Conservation (phyloP, 2,329 filamentous ascomycete species). For the Alternaria sp. region DNA sequence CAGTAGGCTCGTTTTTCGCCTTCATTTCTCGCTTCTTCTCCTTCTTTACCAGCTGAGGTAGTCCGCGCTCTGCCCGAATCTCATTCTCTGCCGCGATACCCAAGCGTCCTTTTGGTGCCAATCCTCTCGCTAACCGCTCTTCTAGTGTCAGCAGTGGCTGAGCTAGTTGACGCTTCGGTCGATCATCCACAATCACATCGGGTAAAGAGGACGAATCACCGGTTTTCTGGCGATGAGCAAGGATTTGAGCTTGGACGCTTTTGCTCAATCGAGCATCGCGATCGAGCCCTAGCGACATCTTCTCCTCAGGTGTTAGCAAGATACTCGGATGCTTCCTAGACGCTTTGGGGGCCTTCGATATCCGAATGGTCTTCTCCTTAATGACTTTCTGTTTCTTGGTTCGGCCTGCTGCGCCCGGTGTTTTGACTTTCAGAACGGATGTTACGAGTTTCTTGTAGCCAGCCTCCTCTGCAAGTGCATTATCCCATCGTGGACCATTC, state of each 20-base stretch:
- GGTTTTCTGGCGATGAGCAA: constrained; percentile 36
- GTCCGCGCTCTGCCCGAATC: constrained; percentile 36
- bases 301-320: constrained; percentile 39
- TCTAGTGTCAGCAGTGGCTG: constrained; percentile 40
- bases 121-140: constrained; percentile 37
- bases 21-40: constrained; percentile 28
- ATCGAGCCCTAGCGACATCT: constrained; percentile 36
- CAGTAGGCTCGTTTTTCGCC: constrained; percentile 27
- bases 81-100: constrained; percentile 35
- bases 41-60: constrained; percentile 25
- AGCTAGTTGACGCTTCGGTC: constrained; percentile 11
- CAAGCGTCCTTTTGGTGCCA: constrained; percentile 38
- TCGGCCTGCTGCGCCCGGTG: not conserved
- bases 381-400: constrained; percentile 8
- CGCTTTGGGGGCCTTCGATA: constrained; percentile 3
- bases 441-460: constrained; percentile 33
- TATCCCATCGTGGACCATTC: constrained; percentile 40
- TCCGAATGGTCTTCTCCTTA: constrained; percentile 11
- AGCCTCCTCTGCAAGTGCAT: constrained; percentile 31
- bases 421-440: constrained; percentile 13
- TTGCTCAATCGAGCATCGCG: constrained; percentile 37
- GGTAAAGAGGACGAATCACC: constrained; percentile 36
- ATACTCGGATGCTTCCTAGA: constrained; percentile 12
- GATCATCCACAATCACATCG: constrained; percentile 25
- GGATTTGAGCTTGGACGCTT: constrained; percentile 38